Base-by-base conservation (phyloP, 1,284 basidiomycete species). In the Prillingera fragicola region DNA sequence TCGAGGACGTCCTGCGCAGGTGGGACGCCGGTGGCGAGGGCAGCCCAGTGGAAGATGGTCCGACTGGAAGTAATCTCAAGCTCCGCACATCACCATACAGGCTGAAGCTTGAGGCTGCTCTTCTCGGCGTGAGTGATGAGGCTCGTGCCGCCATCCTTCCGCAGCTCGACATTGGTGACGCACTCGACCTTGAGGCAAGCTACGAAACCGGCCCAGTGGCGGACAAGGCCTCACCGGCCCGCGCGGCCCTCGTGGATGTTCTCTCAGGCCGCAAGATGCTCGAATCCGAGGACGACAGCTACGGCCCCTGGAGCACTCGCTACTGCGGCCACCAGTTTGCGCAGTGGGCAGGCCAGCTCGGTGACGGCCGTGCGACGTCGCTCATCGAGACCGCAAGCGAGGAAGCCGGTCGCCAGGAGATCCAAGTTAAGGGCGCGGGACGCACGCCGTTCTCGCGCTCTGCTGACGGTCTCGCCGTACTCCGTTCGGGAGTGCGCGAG, bases 361-460 rank as follows among this genome's bases (percentile, higher is more conserved):
- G 94, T 8, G 94, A 98, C 62, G 94, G 94, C 0, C 79, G 94
- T 13, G 94, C 94, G 0, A 85, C 91, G 23, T 87, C 87, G 8
- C 78, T 98, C 40, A 67, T 87, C 43, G 82, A 85, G 41, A 88
- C 87, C 0, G 82, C 84, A 59, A 81, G 83, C 1, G 64, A 72
- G 5, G 68, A 79, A 1, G 75, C 78, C 17, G 72, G 77, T 3
- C 74, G 76, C 0, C 83, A 82, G 54, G 91, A 97, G 64, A 75
- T 98, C 4, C 94, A 97, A 67, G 78, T 97, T 55, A 98, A 97
- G 65, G 94, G 94, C 0, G 82, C 84, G 1, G 94, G 94, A 0
- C 78, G 94, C 8, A 98, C 94, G 1, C 92, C 94, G 0, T 97
- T 94, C 72, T 88, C 89, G 1, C 79, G 94, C 34, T 75, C 74